These are phyloP conservation scores for Staphylotrichum longicolle DNA, from an alignment of 495 filamentous ascomycete species.

Conservation along the genomic window DNA sequence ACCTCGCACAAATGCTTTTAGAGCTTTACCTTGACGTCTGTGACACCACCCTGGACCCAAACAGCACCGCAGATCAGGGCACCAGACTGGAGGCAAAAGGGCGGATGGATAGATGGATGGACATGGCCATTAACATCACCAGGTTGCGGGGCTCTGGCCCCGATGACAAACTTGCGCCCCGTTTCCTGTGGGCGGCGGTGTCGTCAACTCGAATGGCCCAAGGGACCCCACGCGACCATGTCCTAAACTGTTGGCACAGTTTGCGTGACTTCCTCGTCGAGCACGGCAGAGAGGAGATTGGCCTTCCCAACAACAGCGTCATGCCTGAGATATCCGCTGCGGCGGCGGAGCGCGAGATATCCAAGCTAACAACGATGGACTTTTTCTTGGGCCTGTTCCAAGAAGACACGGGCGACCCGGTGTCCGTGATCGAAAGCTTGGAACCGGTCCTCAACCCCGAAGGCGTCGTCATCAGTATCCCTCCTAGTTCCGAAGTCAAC, in stretches of 20 bases:
- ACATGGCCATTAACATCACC: conserved; percentile 63
- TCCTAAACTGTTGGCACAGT: conserved; percentile 75
- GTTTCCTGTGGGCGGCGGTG: conserved; percentile 82
- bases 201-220: conserved; percentile 69
- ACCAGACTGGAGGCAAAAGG: conserved; percentile 63
- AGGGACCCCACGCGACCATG: conserved; percentile 68
- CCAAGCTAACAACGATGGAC: conserved; percentile 89
- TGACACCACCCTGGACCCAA: conserved; percentile 70
- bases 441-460: conserved; percentile 85
- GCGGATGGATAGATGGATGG: conserved; percentile 71
- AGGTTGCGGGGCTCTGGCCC: conserved; percentile 36
- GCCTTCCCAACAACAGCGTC: conserved; percentile 76
- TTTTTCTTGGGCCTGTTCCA: conserved; percentile 88
- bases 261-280: conserved; percentile 47
- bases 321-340: conserved; percentile 85
- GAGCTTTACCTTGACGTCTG: conserved; percentile 90
- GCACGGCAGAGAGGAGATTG: conserved; percentile 48
- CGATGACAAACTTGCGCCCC: conserved; percentile 52
- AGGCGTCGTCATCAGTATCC: conserved; percentile 46
- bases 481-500: conserved; percentile 14
- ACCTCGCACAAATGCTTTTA: conserved; percentile 74
- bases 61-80: conserved; percentile 60
- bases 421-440: conserved; percentile 81
- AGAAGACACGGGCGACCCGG: conserved; percentile 63
- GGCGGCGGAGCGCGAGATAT: conserved; percentile 83